A percentile compares a stretch with the other conserved stretches of the same genome.
These are phyloP conservation scores for Candida gigantensis DNA, from an alignment of 1,139 yeast species.

Conservation along the genomic window DNA sequence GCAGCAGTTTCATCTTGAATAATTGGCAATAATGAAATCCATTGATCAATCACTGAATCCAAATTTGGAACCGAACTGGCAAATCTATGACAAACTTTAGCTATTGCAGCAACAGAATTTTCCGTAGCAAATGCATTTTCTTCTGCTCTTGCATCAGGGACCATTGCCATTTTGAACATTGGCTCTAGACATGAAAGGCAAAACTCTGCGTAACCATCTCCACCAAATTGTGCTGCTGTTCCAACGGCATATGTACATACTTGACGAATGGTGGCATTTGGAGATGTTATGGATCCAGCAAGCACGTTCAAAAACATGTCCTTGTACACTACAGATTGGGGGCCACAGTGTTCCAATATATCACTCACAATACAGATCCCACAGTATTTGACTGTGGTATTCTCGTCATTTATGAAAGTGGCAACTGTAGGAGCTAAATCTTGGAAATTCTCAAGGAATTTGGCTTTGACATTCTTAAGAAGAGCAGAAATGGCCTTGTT, in stretches of 20 bases:
- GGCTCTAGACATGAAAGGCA: constrained; percentile 71
- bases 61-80: constrained; percentile 61
- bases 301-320: constrained; percentile 65
- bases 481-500: constrained; percentile 75
- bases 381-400: constrained; percentile 68
- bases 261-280: constrained; percentile 80
- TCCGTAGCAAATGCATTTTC: constrained; percentile 89
- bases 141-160: constrained; percentile 85
- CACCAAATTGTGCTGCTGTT: constrained; percentile 80
- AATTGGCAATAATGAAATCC: constrained; percentile 84
- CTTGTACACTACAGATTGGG: constrained; percentile 62
- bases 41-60: constrained; percentile 64
- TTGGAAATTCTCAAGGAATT: constrained; percentile 68
- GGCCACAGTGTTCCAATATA: constrained; percentile 75
- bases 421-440: constrained; percentile 55
- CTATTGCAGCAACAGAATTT: constrained; percentile 78
- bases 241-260: constrained; percentile 87
- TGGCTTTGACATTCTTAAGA: constrained; percentile 61
- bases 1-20: constrained; percentile 88
- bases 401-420: constrained; percentile 61
- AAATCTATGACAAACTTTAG: constrained; percentile 68
- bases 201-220: constrained; percentile 60
- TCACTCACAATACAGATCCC: constrained; percentile 83
- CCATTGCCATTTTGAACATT: constrained; percentile 69
- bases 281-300: constrained; percentile 62